phyloP scores from a whole-genome alignment of 805 yeast genomes.

The Yarrowia phangngaensis region DNA sequence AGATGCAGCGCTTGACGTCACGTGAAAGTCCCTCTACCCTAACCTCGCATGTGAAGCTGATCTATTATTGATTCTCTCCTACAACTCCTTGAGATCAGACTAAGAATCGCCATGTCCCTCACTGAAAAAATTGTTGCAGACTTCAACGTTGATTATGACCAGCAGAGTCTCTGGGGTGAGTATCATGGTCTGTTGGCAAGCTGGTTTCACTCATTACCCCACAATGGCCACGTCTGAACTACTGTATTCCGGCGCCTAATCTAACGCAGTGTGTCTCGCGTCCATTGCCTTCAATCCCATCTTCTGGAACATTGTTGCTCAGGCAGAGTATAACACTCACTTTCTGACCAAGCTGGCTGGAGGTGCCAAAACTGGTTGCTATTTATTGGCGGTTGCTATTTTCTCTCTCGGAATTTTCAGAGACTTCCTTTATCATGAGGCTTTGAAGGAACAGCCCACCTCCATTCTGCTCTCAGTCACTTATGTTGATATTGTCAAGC shows the following conservation, averaged over 20 bases:
- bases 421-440: conserved; percentile 66
- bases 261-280: conserved; percentile 47
- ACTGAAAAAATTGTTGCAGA: conserved; percentile 18
- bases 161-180: conserved; percentile 21
- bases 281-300: conserved; percentile 87
- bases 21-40: conserved; percentile 5
- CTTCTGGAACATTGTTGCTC: conserved; percentile 92
- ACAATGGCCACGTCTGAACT: too few relatives aligned
- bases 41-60: conserved; percentile 25
- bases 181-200: too few relatives aligned
- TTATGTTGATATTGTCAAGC: conserved; percentile 46
- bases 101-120: conserved; percentile 2
- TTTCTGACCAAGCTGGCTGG: conserved; percentile 70
- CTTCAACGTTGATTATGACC: conserved; percentile 22
- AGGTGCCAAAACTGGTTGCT: conserved; percentile 70
- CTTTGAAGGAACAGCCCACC: conserved; percentile 67
- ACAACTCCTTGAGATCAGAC: conserved; percentile 6
- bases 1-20: too few relatives aligned
- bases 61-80: not conserved
- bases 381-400: conserved; percentile 73
- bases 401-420: conserved; percentile 81
- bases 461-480: conserved; percentile 39
- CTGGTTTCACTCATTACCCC: too few relatives aligned
- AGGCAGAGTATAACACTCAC: conserved; percentile 74
- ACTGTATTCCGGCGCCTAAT: too few relatives aligned